Evolutionary conservation across 257 asterid genomes (phyloP), one percentile per base, ranked within the genome.

Genomic region (Solanum commersonii): DNA sequence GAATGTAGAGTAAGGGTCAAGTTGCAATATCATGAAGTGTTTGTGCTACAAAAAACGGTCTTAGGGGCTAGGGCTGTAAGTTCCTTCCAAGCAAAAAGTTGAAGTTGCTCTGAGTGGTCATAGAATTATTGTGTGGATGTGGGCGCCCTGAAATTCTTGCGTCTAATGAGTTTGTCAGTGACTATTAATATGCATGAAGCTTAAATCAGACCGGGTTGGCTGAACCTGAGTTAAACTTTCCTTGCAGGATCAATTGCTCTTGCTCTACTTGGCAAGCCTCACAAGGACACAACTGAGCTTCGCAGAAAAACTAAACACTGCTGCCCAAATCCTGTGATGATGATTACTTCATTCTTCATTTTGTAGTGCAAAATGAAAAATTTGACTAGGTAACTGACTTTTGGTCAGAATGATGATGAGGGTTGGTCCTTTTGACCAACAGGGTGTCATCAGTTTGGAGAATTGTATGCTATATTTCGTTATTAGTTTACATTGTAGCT

Each of bases 201-300:
- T 79, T 3, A 44, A 27, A 79, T 7, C 67, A 27, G 65, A 27
- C 6, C 2, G 63, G 85, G 27, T 44, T 79, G 85, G 16, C 40
- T 44, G 38, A 79, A 46, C 67, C 27, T 16, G 6, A 79, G 25
- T 49, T 90, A 7, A 63, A 60, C 74, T 34, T 49, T 7, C 22
- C 74, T 87, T 90, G 87, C 91, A 97, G 99, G 99, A 95, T 88
- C 98, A 97, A 84, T 91, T 96, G 83, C 92, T 97, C 74, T 81
- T 97, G 72, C 93, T 97, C 14, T 97, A 97, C 91, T 89, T 97
- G 92, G 96, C 99, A 33, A 94, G 99, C 96, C 95, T 97, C 87
- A 94, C 98, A 87, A 94, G 99, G 88, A 96, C 98, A n/a, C 99
- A 97, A 85, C 98, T 97, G 91, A 88, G 96, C 91, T 88, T 96